These are phyloP conservation scores for Benincasa hispida DNA, from an alignment of 306 rosid species.

Conservation along the genomic window DNA sequence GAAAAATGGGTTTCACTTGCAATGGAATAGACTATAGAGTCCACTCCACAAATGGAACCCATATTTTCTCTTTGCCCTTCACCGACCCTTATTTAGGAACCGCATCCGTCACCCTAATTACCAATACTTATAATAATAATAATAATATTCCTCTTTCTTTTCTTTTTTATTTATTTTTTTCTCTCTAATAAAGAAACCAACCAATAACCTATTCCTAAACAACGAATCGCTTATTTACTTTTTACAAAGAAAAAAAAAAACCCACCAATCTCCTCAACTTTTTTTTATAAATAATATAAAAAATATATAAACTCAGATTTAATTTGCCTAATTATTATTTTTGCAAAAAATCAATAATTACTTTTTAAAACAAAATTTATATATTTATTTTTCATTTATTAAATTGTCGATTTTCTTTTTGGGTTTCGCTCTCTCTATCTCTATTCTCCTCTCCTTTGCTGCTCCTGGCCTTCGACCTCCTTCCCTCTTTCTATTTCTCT, in stretches of 20 bases:
- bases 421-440: conserved; percentile 25
- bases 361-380: neutral
- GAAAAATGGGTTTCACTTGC: neutral
- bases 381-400: neutral
- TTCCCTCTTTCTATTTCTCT: neutral
- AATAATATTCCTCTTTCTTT: neutral
- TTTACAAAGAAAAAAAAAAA: neutral
- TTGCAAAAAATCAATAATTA: neutral
- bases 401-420: conserved; percentile 26
- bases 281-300: neutral
- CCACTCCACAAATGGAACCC: neutral
- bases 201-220: neutral
- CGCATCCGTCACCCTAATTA: neutral
- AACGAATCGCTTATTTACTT: neutral
- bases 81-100: conserved; percentile 1
- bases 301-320: neutral
- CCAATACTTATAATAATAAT: neutral
- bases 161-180: neutral
- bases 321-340: neutral
- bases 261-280: neutral
- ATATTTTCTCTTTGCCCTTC: neutral
- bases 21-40: neutral
- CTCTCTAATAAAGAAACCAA: neutral
- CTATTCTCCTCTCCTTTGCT: conserved; percentile 18
- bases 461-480: conserved; percentile 29